phyloP scores from a whole-genome alignment of 768 basidiomycete species.

The Leccinum subtestaceum region DNA sequence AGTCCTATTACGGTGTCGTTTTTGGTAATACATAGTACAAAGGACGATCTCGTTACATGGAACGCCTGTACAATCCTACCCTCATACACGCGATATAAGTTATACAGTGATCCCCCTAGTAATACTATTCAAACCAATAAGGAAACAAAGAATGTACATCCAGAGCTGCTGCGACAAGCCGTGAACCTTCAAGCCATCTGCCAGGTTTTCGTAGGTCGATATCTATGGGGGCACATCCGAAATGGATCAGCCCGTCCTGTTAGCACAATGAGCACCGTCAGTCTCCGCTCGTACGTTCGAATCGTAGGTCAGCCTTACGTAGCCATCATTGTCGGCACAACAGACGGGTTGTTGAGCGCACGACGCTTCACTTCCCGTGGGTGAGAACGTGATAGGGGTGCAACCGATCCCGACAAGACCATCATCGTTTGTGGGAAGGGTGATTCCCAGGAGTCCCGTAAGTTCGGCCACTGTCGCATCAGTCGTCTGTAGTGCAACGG shows the following conservation, averaged over 20 bases:
- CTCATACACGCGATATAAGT: not conserved
- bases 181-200: not conserved
- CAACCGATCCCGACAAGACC: slow-evolving; percentile 12
- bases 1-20: no score
- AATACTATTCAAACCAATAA: not conserved
- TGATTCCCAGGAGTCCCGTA: not conserved
- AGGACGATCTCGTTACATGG: not conserved
- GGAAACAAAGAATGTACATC: not conserved
- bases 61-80: not conserved
- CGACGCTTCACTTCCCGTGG: not conserved
- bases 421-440: not conserved
- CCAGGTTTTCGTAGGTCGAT: not conserved
- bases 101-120: not conserved
- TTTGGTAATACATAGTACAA: not conserved
- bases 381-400: not conserved
- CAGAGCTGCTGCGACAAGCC: not conserved
- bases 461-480: not conserved
- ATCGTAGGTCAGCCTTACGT: slow-evolving; percentile 1
- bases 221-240: slow-evolving; percentile 13
- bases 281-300: not conserved
- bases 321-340: slow-evolving; percentile 9
- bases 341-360: slow-evolving; percentile 20
- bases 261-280: not conserved
- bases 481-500: not conserved
- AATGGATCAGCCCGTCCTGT: slow-evolving; percentile 10